These are phyloP conservation scores for Syzygium malaccense DNA, from an alignment of 441 rosid genomes.

Conservation along the genomic window DNA sequence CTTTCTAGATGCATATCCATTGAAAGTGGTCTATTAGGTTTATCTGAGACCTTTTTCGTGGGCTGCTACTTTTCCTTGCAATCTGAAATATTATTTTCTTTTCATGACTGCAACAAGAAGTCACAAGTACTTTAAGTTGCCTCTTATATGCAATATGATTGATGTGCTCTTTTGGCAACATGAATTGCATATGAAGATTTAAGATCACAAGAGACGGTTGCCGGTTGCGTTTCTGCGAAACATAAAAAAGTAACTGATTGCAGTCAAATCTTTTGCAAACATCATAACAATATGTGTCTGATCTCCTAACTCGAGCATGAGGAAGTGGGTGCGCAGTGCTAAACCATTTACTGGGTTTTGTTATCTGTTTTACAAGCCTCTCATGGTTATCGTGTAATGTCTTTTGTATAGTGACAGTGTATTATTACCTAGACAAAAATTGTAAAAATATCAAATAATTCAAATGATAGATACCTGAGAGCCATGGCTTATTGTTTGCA, in stretches of 20 bases:
- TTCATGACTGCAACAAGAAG: neutral
- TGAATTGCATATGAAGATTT: neutral
- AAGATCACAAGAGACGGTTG: neutral
- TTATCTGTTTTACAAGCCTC: neutral
- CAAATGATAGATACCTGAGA: neutral
- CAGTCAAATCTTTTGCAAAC: neutral
- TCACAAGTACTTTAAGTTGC: neutral
- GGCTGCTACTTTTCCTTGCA: neutral
- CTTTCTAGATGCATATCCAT: neutral
- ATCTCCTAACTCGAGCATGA: neutral
- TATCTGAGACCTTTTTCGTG: neutral
- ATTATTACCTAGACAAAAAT: neutral
- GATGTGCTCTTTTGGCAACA: neutral
- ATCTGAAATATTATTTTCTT: neutral
- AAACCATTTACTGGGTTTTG: neutral
- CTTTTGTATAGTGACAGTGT: neutral
- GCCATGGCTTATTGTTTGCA: neutral
- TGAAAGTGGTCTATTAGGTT: neutral
- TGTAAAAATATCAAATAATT: neutral
- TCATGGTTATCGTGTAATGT: neutral
- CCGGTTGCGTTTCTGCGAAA: neutral
- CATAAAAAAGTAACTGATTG: neutral
- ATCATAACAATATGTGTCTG: neutral
- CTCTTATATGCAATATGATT: neutral
- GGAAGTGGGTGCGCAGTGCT: neutral